These are phyloP conservation scores for Sarocladium brachiariae DNA, from an alignment of 2,329 filamentous ascomycete genomes.

Conservation along the genomic window DNA sequence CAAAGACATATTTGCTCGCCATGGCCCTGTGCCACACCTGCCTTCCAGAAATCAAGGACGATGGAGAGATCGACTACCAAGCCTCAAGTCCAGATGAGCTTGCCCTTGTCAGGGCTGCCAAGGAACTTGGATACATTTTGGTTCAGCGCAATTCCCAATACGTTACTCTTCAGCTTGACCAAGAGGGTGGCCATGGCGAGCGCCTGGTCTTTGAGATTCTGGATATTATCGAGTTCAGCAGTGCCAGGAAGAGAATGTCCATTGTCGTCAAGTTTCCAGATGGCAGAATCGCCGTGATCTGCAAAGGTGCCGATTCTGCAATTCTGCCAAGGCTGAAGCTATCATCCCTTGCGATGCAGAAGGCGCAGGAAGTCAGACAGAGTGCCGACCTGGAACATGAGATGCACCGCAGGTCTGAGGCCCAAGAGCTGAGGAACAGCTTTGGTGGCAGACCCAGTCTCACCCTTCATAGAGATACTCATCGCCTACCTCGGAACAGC, in stretches of 20 bases:
- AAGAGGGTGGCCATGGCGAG: slow-evolving; percentile 29
- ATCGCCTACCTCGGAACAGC: neutral
- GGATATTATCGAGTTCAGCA: slow-evolving; percentile 87
- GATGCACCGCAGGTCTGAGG: slow-evolving; percentile 47
- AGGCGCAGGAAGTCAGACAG: slow-evolving; percentile 59
- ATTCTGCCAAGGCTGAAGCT: slow-evolving; percentile 72
- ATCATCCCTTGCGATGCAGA: slow-evolving; percentile 67
- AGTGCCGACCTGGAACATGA: slow-evolving; percentile 54
- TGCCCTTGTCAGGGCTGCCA: slow-evolving; percentile 75
- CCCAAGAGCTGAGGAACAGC: slow-evolving; percentile 46
- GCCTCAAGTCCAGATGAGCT: slow-evolving; percentile 87
- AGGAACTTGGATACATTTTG: slow-evolving; percentile 76
- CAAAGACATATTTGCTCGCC: slow-evolving; percentile 74
- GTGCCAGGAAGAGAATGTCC: slow-evolving; percentile 84
- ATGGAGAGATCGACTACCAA: slow-evolving; percentile 72
- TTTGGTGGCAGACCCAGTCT: slow-evolving; percentile 49
- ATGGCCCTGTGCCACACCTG: slow-evolving; percentile 89
- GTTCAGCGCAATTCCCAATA: slow-evolving; percentile 65
- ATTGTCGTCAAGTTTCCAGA: slow-evolving; percentile 82
- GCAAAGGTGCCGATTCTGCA: slow-evolving; percentile 83
- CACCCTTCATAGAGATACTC: slow-evolving; percentile 17
- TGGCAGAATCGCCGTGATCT: slow-evolving; percentile 72
- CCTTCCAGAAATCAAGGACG: slow-evolving; percentile 64
- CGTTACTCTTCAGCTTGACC: slow-evolving; percentile 46
- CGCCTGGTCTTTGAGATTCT: slow-evolving; percentile 70